Conservation (phyloP, 345 rosid genomes). For the Rhodomyrtus tomentosa region DNA sequence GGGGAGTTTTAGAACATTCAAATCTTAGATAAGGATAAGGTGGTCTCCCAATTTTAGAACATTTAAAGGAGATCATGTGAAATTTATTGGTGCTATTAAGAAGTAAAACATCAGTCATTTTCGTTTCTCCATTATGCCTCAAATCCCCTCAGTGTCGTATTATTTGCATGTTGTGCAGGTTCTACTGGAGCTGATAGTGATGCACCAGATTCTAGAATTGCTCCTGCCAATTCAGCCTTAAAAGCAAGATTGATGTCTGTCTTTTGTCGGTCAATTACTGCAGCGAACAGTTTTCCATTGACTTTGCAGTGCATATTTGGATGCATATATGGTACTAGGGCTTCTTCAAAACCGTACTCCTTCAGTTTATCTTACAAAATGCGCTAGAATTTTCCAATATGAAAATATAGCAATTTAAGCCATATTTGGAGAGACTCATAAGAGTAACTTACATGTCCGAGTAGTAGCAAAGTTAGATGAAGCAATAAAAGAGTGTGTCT, state of each 20-base stretch:
- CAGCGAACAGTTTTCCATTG: slow-evolving; percentile 87
- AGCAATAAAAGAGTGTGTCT: background rate
- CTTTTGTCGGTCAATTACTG: slow-evolving; percentile 70
- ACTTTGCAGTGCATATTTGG: slow-evolving; percentile 96
- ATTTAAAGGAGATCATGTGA: background rate
- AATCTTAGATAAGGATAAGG: background rate
- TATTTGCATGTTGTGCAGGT: slow-evolving; percentile 34
- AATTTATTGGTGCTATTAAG: background rate
- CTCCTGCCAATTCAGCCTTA: slow-evolving; percentile 62
- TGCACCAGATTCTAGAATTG: slow-evolving; percentile 50
- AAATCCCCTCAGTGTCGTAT: background rate
- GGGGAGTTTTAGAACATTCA: background rate
- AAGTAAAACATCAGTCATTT: background rate
- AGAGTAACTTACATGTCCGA: background rate
- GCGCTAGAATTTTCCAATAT: background rate
- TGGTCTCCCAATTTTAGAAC: background rate
- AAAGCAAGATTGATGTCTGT: slow-evolving; percentile 65
- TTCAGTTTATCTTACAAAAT: background rate
- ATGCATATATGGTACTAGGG: slow-evolving; percentile 67
- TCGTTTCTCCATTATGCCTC: background rate
- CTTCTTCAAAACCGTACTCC: background rate
- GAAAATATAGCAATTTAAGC: background rate
- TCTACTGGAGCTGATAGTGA: slow-evolving; percentile 41
- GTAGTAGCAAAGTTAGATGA: background rate
- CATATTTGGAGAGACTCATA: background rate